Base-by-base conservation (phyloP, 352 stramenopile species). In the Pythium coloratum region DNA sequence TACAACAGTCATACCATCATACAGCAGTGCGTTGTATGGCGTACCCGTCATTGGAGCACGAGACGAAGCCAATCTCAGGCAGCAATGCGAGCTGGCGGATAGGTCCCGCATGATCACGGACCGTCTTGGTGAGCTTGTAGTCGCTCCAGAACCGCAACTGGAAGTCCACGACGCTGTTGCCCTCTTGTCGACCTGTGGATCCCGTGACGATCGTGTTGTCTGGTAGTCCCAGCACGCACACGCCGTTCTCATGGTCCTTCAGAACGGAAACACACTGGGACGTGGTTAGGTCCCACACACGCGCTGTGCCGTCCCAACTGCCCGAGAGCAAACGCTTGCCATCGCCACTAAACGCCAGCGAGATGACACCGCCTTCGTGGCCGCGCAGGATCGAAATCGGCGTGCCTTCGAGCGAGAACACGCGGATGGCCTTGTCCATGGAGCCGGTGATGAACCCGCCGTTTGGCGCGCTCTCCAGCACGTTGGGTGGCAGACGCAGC, bases 21-120 rank as follows among this genome's bases (percentile, higher is more conserved):
- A 47, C 32, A 61, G n/a, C 20, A 32, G 38, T 10, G 6, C 7
- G 53, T 14, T 12, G 40, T 20, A 36, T 16, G 18, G 59, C 51
- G 36, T 63, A 84, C 75, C 87, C 87, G 51, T 95, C 87, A 64
- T 95, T 95, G 2, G 87, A 95, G 66, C 87, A 95, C 56, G 84
- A 93, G 26, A 91, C 81, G 61, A 93, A 95, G 44, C 87, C 85
- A 32, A 93, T 77, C 8, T 81, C 75, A 2, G 82, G 81, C 33
- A 94, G 64, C 20, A 90, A 50, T 7, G 72, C 83, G 12, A 95
- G 67, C 72, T 93, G 84, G 2, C 87, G 82, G 33, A 95, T 88
- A 0, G 87, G 85, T 1, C 87, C 87, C 38, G 78, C 59, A 57
- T 94, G 83, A 71, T 92, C 82, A 2, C 69, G 57, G 24, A 92